Conservation (phyloP, 2,329 filamentous ascomycete genomes). For the Akanthomyces dipterigenus region DNA sequence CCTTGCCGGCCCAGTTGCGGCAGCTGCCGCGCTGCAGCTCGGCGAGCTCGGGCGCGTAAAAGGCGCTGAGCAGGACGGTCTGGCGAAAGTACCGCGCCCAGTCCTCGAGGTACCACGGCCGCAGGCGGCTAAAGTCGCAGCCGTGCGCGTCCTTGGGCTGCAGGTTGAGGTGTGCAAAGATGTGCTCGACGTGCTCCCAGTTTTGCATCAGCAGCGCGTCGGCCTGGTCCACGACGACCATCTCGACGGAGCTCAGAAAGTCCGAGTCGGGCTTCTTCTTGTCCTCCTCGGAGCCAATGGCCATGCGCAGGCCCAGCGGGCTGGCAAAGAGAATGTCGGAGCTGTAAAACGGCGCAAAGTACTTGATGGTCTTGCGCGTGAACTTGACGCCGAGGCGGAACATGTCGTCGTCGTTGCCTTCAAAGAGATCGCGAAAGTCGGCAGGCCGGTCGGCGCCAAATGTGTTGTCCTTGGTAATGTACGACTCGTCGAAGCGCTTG, state of each 20-base stretch:
- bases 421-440: conserved; percentile 85
- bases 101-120: conserved; percentile 88
- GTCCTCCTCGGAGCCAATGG: conserved; percentile 71
- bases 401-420: conserved; percentile 94
- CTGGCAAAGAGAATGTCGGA: conserved; percentile 93
- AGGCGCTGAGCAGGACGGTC: conserved; percentile 73
- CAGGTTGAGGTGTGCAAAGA: conserved; percentile 85
- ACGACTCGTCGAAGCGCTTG: conserved; percentile 83
- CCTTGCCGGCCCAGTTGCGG: conserved; percentile 73
- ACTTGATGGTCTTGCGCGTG: conserved; percentile 91
- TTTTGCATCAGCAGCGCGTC: conserved; percentile 96
- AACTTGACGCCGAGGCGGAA: conserved; percentile 96
- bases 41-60: conserved; percentile 83
- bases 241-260: conserved; percentile 88
- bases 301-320: conserved; percentile 81
- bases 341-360: conserved; percentile 91
- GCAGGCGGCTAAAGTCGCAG: conserved; percentile 86
- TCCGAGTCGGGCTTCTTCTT: conserved; percentile 66
- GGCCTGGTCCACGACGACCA: conserved; percentile 84
- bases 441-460: conserved; percentile 70
- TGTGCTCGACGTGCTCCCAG: conserved; percentile 91
- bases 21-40: conserved; percentile 69
- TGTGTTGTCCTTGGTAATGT: conserved; percentile 56
- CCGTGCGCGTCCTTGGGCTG: conserved; percentile 86
- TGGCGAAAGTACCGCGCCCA: conserved; percentile 77